Percentiles rank a stretch among this genome's conserved stretches.
These are phyloP conservation scores for Chlorophyllum brunneum DNA, from an alignment of 768 basidiomycete genomes.

Conservation along the genomic window DNA sequence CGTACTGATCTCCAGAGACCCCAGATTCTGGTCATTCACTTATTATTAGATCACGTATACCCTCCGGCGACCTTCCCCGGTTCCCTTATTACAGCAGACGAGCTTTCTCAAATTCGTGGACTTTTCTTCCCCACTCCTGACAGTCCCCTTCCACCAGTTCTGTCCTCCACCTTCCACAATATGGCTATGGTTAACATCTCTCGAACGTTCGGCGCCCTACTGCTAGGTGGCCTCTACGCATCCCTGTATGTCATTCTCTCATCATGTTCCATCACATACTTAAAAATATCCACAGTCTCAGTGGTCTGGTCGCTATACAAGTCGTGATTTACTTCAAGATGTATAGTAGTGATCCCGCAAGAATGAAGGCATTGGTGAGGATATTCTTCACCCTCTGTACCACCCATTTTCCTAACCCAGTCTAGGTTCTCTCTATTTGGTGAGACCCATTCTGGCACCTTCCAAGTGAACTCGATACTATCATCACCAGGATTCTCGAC, in stretches of 20 bases:
- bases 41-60: constrained; percentile 1
- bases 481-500: constrained; percentile 30
- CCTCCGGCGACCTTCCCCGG: background rate
- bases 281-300: constrained; percentile 16
- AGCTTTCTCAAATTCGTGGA: background rate
- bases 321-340: constrained; percentile 30
- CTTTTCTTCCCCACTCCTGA: background rate
- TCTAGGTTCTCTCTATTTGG: constrained; percentile 32
- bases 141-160: background rate
- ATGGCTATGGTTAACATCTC: constrained; percentile 25
- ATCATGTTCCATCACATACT: background rate
- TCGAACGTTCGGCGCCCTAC: constrained; percentile 33
- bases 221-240: constrained; percentile 34
- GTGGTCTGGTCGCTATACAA: constrained; percentile 32
- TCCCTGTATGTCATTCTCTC: constrained; percentile 26
- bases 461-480: background rate
- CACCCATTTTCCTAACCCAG: background rate
- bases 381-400: background rate
- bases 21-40: background rate
- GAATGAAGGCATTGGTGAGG: constrained; percentile 28
- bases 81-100: background rate
- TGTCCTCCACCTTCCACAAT: background rate
- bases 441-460: constrained; percentile 16
- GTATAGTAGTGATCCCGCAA: constrained; percentile 24
- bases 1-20: background rate